Base-by-base conservation (phyloP, 2,329 filamentous ascomycete species). In the Nigrograna mackinnonii region DNA sequence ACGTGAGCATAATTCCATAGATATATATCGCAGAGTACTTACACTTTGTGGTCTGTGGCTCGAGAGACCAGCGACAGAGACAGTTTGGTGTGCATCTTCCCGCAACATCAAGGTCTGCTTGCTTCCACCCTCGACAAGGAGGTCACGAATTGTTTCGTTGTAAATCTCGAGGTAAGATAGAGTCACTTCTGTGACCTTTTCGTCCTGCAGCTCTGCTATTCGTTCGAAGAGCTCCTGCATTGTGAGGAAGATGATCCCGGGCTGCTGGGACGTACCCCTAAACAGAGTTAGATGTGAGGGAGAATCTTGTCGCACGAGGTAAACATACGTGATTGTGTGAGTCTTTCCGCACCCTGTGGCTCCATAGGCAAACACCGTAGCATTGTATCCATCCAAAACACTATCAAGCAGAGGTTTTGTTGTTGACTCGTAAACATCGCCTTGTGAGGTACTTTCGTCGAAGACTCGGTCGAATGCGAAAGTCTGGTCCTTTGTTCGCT, bases 161-260 rank as follows among this genome's bases (percentile, higher is more conserved):
- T 99, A 99, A 51, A 99, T 99, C 66, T 99, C 94, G 26, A 99
- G 79, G 62, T 97, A 99, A 0, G 91, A 96, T 13, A 99, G 81
- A 0, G 91, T 90, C 40, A 99, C 77, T 60, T 97, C 94, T 3
- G 91, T 94, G 20, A 84, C 78, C 70, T 96, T 97, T 47, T 96
- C 91, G 44, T 87, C 84, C 49, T 85, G 86, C 40, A 89, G 75
- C 43, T 97, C 94, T n/a, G 79, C 76, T 54, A 99, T 96, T 69
- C 92, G 89, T 73, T 99, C 94, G 62, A 99, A 99, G 18, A 99
- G 77, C 70, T 99, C 94, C 70, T 97, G 92, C 91, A 99, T 99
- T 1, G 94, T 97, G 58, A 99, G 75, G 72, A 97, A 99, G 66
- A 99, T 99, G 60, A 99, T 97, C 43, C 94, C 94, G 0, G 94